Evolutionary conservation across 75 land plant genomes (phyloP).

Genomic region (Azolla pinnata): DNA sequence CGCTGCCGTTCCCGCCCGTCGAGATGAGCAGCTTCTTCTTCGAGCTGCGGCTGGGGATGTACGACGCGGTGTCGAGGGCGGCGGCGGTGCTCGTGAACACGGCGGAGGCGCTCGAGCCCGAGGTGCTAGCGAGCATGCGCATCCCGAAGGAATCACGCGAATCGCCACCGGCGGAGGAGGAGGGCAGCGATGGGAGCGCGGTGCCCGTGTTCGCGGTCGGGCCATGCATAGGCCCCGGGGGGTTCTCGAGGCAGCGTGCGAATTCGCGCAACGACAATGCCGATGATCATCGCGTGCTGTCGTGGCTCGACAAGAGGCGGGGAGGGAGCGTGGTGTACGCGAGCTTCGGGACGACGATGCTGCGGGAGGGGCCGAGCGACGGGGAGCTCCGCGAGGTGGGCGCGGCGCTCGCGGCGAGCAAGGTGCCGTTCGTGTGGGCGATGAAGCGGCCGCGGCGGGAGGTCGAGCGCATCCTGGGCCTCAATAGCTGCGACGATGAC

Average conservation of each 20-base stretch:
- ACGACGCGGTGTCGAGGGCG: too few relatives aligned
- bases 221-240: too few relatives aligned
- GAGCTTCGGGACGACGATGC: not conserved
- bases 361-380: not conserved
- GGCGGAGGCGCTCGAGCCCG: not conserved
- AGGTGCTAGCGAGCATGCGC: not conserved
- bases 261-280: not conserved
- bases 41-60: too few relatives aligned
- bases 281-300: not conserved
- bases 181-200: too few relatives aligned
- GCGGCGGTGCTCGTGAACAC: not conserved
- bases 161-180: not conserved
- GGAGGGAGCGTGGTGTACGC: too few relatives aligned
- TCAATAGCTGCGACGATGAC: not conserved
- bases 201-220: not conserved
- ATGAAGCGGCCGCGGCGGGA: not conserved
- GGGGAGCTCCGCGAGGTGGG: too few relatives aligned
- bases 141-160: not conserved
- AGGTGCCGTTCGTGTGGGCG: not conserved
- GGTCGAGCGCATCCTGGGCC: not conserved
- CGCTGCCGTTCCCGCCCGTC: too few relatives aligned
- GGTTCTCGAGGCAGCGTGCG: too few relatives aligned
- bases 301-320: conserved; percentile 5
- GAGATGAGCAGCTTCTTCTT: too few relatives aligned
- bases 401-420: too few relatives aligned